Base-by-base conservation (phyloP, 805 yeast genomes). In the Candida arabinofermentans region DNA sequence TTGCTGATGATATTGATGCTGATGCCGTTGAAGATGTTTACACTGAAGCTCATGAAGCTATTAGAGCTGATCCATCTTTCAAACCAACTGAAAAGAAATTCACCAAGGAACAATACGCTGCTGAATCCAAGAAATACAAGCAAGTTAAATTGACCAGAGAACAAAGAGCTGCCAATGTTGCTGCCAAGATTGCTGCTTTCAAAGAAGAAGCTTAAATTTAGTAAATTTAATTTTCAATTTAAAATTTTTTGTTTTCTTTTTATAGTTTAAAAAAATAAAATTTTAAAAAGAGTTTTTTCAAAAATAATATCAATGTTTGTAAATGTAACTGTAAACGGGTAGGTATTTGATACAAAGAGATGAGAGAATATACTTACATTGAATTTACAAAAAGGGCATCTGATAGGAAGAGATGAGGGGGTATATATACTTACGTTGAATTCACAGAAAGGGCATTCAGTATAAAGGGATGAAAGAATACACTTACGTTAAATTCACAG, bases 61-160 rank as follows among this genome's bases (percentile, higher is more conserved):
- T 93, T 81, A 90, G 98, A 79, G 98, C 69, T 57, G 95, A 91
- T 79, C 99, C 99, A 71, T 49, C 81, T 56, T 80, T 80, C 85
- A 84, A 83, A 78, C 86, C 89, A 68, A 75, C 96, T 64, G 85
- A 81, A 72, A 81, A 80, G 83, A 87, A 87, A 79, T 84, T 81
- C 91, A 77, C 96, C 81, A 91, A 88, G 83, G 96, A 83, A 70
- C 93, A 90, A 77, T 91, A 88, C 81, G 96, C 95, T 79, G 96
- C 95, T 70, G 87, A 83, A 74, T 81, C 96, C 58, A 85, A 83
- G 83, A 88, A 91, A 79, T 86, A 72, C 96, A 83, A 79, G 75
- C 82, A 79, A 69, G 74, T 66, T 65, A 91, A 86, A 79, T 82
- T 91, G 74, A 80, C 98, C 77, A 80, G 66, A 66, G 98, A 79